Conservation (phyloP, 352 stramenopile genomes). For the Blastocystis hominis region DNA sequence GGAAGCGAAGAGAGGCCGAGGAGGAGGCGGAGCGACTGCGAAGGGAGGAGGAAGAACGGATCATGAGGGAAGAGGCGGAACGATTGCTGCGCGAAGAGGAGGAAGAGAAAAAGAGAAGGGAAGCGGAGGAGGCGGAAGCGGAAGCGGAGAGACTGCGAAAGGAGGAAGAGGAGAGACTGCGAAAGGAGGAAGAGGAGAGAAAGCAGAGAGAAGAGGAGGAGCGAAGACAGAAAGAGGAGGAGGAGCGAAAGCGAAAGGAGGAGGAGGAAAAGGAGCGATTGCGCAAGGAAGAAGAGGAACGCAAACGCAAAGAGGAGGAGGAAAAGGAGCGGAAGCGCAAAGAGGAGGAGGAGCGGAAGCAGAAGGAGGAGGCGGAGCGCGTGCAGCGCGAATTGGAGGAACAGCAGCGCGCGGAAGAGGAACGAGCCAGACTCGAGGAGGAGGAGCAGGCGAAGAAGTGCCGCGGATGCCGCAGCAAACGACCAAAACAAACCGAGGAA, state of each 20-base stretch:
- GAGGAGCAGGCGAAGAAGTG: conserved; percentile 43
- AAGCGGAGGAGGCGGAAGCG: background rate
- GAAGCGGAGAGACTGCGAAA: background rate
- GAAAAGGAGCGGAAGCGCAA: background rate
- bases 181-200: conserved; percentile 3
- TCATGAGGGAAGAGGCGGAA: background rate
- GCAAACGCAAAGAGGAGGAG: background rate
- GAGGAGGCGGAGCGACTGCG: background rate
- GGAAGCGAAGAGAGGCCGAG: background rate
- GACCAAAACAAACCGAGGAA: background rate
- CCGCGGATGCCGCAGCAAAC: conserved; percentile 3
- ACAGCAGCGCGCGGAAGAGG: background rate
- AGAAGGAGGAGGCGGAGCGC: background rate
- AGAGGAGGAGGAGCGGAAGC: background rate
- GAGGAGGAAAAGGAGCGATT: background rate
- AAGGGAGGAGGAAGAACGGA: background rate
- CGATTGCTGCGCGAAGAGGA: background rate
- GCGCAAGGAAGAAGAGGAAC: background rate
- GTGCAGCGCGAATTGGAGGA: background rate
- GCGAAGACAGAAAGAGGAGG: background rate
- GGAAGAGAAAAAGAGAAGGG: conserved; percentile 6
- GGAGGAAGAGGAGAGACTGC: background rate
- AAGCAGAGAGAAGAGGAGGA: conserved; percentile 15
- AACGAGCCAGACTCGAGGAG: background rate
- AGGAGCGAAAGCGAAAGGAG: conserved; percentile 24